Base-by-base conservation (phyloP, 129 eudicot genomes). In the Silybum marianum region DNA sequence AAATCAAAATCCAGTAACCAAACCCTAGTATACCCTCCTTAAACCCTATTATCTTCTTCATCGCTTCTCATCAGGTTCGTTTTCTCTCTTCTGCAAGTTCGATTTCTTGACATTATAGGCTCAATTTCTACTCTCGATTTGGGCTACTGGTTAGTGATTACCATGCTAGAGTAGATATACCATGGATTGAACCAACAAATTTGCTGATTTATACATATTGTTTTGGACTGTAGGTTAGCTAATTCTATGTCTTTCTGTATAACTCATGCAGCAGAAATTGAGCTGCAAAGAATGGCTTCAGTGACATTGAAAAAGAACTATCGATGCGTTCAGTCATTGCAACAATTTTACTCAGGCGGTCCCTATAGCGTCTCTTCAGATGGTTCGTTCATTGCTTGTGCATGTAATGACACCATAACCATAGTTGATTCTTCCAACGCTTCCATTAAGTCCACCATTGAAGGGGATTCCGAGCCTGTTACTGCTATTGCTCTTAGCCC, bases 341-440 rank as follows among this genome's bases (percentile, higher is more conserved):
- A 91, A 40, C 97, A 95, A 51, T 95, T 95, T 82, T 95, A 95
- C 85, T 80, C 95, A 7, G 98, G 99, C 4, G 99, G 99, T 11
- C 92, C 99, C 6, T 88, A 85, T 78, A 73, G 90, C 1, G 91
- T 93, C 24, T 90, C 98, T 1, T 86, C 95, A 0, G 97, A 93
- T 84, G 97, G 89, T 21, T 86, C 92, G 0, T 95, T 93, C 84
- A 84, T 95, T 13, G 99, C 86, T 14, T 95, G 99, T 71, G 88
- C 92, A 4, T 95, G 95, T 72, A 91, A 93, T 42, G 97, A 93
- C 46, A 73, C 90, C 7, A 91, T 95, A 13, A 93, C 90, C 76
- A 89, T 95, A 28, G 92, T 92, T 1, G 94, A 95, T 84, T 81
- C 98, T n/a, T 87, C 93, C 0, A 88, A 90, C 71, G 91, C 98